These are phyloP conservation scores for Tylopilus balloui DNA, from an alignment of 768 basidiomycete species.

Conservation along the genomic window DNA sequence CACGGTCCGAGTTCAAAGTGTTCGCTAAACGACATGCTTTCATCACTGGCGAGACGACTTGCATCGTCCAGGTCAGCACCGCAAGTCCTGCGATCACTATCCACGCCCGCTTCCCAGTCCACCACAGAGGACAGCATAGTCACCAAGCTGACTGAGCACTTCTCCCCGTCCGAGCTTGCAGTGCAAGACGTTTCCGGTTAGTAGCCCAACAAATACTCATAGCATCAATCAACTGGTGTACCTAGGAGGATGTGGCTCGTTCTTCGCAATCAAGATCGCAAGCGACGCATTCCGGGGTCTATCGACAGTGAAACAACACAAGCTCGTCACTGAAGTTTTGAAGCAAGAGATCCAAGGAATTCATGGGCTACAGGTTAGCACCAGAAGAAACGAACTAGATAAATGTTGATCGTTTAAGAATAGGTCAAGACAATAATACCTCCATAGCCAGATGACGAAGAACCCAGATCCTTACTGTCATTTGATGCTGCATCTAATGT, in stretches of 20 bases:
- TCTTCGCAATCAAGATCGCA: constrained; percentile 89
- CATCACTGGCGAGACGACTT: constrained; percentile 34
- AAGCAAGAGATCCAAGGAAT: constrained; percentile 88
- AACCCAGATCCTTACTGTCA: neutral
- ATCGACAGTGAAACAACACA: constrained; percentile 88
- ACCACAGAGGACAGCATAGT: constrained; percentile 51
- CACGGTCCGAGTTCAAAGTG: neutral
- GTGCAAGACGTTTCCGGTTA: constrained; percentile 95
- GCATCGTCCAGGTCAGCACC: constrained; percentile 15
- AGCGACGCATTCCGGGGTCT: constrained; percentile 84
- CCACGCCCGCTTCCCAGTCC: constrained; percentile 23
- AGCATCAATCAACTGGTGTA: constrained; percentile 6
- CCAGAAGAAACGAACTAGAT: neutral
- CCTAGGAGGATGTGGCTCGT: constrained; percentile 92
- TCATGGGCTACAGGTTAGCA: constrained; percentile 86
- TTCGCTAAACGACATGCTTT: constrained; percentile 10
- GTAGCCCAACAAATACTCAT: constrained; percentile 16
- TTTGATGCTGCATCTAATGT: constrained; percentile 3
- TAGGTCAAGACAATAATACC: constrained; percentile 44
- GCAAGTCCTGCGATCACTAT: constrained; percentile 29
- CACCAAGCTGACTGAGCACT: constrained; percentile 67
- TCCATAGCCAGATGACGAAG: constrained; percentile 10
- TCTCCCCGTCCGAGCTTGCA: constrained; percentile 74
- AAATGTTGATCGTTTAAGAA: constrained; percentile 7
- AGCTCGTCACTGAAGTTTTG: constrained; percentile 77